These are phyloP conservation scores for Aspergillus ibericus DNA, from an alignment of 2,329 filamentous ascomycete genomes.

Conservation along the genomic window DNA sequence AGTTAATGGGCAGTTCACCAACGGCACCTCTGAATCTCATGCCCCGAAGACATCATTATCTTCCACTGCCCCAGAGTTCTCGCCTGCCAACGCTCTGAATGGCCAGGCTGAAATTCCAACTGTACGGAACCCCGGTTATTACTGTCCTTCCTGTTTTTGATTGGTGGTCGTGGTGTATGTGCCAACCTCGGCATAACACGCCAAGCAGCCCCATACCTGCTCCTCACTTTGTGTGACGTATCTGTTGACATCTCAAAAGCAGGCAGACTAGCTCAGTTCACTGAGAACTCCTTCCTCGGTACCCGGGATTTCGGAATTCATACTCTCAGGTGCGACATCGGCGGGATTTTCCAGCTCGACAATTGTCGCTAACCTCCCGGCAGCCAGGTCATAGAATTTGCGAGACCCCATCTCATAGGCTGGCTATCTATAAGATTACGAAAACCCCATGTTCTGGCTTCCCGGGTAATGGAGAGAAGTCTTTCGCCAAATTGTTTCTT, in stretches of 20 bases:
- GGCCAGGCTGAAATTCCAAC: conserved; percentile 36
- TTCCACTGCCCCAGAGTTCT: conserved; percentile 64
- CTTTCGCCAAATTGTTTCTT: conserved; percentile 28
- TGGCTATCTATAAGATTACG: not conserved
- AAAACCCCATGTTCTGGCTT: conserved; percentile 32
- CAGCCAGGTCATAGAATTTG: conserved; percentile 7
- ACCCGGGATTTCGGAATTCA: not conserved
- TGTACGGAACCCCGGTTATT: conserved; percentile 37
- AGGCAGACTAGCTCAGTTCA: not conserved
- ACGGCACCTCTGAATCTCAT: conserved; percentile 41
- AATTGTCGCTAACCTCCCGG: conserved; percentile 1
- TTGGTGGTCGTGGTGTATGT: not conserved
- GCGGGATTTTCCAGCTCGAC: not conserved
- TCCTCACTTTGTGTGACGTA: conserved; percentile 23
- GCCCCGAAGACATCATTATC: conserved; percentile 56
- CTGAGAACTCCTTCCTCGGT: not conserved
- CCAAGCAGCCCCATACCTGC: conserved; percentile 18
- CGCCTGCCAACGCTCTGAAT: conserved; percentile 43
- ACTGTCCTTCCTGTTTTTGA: not conserved
- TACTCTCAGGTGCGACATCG: not conserved
- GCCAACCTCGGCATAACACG: not conserved
- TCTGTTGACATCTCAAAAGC: conserved; percentile 11
- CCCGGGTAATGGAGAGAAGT: conserved; percentile 52
- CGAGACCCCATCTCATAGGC: not conserved
- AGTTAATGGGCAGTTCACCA: conserved; percentile 36